These are phyloP conservation scores for Chlorella sp. DNA, from an alignment of 139 green algal species.

Conservation along the genomic window DNA sequence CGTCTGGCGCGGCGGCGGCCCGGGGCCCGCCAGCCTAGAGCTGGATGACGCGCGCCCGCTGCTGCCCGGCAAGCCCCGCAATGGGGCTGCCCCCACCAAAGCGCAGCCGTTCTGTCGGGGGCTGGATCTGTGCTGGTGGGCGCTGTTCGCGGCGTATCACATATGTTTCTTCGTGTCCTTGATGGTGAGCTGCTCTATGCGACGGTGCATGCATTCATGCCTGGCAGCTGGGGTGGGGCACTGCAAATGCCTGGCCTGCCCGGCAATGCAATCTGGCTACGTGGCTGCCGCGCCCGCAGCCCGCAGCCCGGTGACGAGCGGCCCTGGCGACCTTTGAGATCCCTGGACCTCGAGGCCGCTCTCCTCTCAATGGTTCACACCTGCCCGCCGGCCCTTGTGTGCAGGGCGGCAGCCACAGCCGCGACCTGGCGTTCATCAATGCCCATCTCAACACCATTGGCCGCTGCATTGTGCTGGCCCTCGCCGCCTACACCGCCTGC, in stretches of 20 bases:
- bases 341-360: background rate
- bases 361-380: background rate
- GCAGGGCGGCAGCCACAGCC: constrained; percentile 24
- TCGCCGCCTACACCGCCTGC: background rate
- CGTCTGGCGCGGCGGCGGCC: background rate
- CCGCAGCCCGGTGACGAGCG: too few species aligned
- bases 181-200: background rate
- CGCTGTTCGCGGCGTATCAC: background rate
- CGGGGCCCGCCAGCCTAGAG: background rate
- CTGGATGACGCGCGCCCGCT: background rate
- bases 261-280: too few species aligned
- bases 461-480: background rate
- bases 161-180: background rate
- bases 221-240: background rate
- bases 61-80: background rate
- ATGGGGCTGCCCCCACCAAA: background rate
- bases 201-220: background rate
- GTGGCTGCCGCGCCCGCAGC: too few species aligned
- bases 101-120: background rate
- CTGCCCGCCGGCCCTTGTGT: too few species aligned
- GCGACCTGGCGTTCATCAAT: constrained; percentile 16
- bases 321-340: too few species aligned
- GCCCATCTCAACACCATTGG: constrained; percentile 24
- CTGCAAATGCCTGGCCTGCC: background rate
- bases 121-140: background rate